phyloP scores from a whole-genome alignment of 2,329 filamentous ascomycete species.

The Claviceps sp. region DNA sequence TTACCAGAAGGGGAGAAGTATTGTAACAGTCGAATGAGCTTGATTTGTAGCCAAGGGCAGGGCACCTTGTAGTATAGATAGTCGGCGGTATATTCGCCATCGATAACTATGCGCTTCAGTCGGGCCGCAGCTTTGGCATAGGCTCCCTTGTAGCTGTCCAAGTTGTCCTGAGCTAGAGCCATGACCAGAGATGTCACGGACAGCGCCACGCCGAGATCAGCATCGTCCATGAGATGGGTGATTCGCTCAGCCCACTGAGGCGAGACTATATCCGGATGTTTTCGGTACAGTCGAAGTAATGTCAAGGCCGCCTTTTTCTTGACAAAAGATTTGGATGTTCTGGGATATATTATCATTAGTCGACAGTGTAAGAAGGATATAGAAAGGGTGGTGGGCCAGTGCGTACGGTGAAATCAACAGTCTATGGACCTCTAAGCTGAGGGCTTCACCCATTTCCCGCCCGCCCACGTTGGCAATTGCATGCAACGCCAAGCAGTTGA shows the following conservation, averaged over 20 bases:
- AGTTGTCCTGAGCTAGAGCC: constrained; percentile 83
- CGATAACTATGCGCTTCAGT: constrained; percentile 79
- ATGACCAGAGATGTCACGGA: constrained; percentile 94
- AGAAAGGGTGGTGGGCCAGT: not conserved
- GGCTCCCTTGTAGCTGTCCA: constrained; percentile 86
- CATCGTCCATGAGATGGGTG: constrained; percentile 96
- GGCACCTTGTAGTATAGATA: constrained; percentile 99
- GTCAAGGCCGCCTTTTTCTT: constrained; percentile 98
- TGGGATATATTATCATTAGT: constrained; percentile 9
- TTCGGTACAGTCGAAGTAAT: constrained; percentile 82
- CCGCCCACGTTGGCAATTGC: constrained; percentile 96
- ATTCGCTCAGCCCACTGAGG: constrained; percentile 96
- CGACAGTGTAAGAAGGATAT: not conserved
- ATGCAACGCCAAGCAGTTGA: constrained; percentile 92
- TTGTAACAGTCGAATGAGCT: constrained; percentile 79
- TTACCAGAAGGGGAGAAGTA: constrained; percentile 89
- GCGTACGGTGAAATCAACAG: constrained; percentile 84
- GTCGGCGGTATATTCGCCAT: constrained; percentile 77
- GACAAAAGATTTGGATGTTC: constrained; percentile 82
- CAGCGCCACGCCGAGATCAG: constrained; percentile 82
- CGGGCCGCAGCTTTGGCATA: constrained; percentile 88
- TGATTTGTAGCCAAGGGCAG: constrained; percentile 96
- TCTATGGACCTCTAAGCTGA: constrained; percentile 84
- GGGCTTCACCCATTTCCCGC: constrained; percentile 90
- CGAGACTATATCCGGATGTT: constrained; percentile 85